Base-by-base conservation (phyloP, 2,329 filamentous ascomycete genomes). In the Botrytis squamosa region DNA sequence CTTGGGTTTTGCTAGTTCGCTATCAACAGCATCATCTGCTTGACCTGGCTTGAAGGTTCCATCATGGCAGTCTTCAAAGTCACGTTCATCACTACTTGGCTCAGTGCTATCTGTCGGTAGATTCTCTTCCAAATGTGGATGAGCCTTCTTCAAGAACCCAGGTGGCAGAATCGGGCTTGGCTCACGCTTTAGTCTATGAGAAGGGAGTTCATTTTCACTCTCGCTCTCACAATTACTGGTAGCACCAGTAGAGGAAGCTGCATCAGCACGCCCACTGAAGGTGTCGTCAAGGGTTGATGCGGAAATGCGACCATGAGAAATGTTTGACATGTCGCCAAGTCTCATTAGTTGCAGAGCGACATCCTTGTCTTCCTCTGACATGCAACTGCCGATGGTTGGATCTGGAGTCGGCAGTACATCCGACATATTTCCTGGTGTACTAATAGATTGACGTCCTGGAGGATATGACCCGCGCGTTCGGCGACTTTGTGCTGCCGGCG, bases 281-380 rank as follows among this genome's bases (percentile, higher is more conserved):
- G 93, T 95, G 83, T 98, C 95, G 80, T 98, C 95, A 73, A 96
- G 86, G 9, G 95, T 98, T 0, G 95, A 98, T 10, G 94, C 94
- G 14, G 95, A 98, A 4, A 94, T 97, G 77, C 95, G 92, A 72
- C 94, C 95, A 80, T 97, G 93, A 2, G 94, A 97, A 80, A 97
- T 92, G 81, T 97, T 97, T 73, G 94, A 96, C 78, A 95, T 93
- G 81, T 98, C 95, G 64, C 96, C 95, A 72, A 99, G 88, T 78
- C 95, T 92, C 91, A 99, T 98, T 80, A 99, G 87, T 84, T 98
- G 96, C 81, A 98, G 91, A 73, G 96, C 96, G 75, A 98, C 96
- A 83, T 99, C 96, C 81, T 91, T 91, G 78, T 91, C 89, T 83
- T 99, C 96, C 81, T 99, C 96, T 22, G 95, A 98, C 83, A 99